These are phyloP conservation scores for Kuraishia cidri DNA, from an alignment of 805 yeast genomes.

Conservation along the genomic window DNA sequence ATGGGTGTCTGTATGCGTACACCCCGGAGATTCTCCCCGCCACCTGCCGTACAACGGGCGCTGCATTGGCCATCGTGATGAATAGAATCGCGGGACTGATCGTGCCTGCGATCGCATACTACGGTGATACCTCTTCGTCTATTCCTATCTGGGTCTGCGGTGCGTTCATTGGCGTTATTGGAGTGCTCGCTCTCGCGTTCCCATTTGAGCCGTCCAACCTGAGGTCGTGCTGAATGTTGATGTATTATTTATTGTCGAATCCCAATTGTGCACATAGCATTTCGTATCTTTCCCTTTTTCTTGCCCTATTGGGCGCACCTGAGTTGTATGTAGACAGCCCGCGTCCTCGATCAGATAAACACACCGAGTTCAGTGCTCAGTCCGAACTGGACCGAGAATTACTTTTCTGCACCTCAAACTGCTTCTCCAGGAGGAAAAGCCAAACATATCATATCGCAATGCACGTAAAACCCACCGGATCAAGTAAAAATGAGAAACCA, in stretches of 20 bases:
- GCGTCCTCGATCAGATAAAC: too few relatives aligned
- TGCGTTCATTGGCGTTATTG: slow-evolving; percentile 39
- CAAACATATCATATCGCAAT: too few relatives aligned
- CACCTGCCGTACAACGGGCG: slow-evolving; percentile 47
- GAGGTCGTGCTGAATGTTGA: slow-evolving; percentile 18
- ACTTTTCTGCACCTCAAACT: too few relatives aligned
- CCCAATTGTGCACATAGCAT: too few relatives aligned
- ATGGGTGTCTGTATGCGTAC: slow-evolving; percentile 54
- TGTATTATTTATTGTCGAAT: background rate
- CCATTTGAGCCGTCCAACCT: slow-evolving; percentile 41
- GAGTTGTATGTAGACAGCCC: too few relatives aligned
- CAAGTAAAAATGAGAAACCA: too few relatives aligned
- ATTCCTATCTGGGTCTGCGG: slow-evolving; percentile 59
- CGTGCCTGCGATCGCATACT: slow-evolving; percentile 50
- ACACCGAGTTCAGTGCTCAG: too few relatives aligned
- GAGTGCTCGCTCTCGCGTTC: slow-evolving; percentile 30
- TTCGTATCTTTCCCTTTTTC: too few relatives aligned
- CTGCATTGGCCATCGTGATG: slow-evolving; percentile 47
- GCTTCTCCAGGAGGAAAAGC: too few relatives aligned
- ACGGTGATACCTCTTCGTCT: slow-evolving; percentile 34
- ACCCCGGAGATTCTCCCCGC: slow-evolving; percentile 59
- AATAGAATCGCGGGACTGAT: slow-evolving; percentile 45
- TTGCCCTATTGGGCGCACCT: too few relatives aligned
- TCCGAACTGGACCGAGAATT: too few relatives aligned
- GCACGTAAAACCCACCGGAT: too few relatives aligned